Conservation (phyloP, 2,329 filamentous ascomycete genomes). For the Penicillium palitans region DNA sequence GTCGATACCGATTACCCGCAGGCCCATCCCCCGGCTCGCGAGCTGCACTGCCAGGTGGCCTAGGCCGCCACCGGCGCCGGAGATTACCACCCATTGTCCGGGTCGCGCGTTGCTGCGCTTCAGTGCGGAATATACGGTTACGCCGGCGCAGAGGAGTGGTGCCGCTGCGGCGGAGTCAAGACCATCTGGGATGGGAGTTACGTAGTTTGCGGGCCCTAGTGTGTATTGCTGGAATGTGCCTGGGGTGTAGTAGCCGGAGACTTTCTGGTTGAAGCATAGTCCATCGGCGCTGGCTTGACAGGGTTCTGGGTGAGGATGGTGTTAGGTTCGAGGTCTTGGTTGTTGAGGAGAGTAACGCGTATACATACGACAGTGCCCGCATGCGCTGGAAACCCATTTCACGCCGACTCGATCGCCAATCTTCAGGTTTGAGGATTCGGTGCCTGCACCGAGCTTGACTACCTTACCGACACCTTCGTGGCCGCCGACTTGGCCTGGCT, state of each 20-base stretch:
- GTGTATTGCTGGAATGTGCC: conserved; percentile 74
- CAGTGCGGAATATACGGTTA: conserved; percentile 67
- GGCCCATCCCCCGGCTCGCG: conserved; percentile 59
- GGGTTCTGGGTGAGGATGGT: conserved; percentile 33
- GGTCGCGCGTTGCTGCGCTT: conserved; percentile 60
- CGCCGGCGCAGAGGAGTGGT: conserved; percentile 67
- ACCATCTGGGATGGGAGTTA: conserved; percentile 66
- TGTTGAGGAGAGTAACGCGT: background rate
- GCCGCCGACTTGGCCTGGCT: conserved; percentile 63
- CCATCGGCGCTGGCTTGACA: conserved; percentile 59
- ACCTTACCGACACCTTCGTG: conserved; percentile 68
- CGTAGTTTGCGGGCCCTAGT: conserved; percentile 64
- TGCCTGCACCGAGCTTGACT: conserved; percentile 63
- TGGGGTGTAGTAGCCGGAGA: conserved; percentile 67
- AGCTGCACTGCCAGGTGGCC: conserved; percentile 66
- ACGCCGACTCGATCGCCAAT: conserved; percentile 67
- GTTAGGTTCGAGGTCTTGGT: background rate
- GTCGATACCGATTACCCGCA: conserved; percentile 67
- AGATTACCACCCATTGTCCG: conserved; percentile 62
- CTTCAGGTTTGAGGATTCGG: conserved; percentile 58
- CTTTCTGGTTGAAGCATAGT: conserved; percentile 56
- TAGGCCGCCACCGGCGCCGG: conserved; percentile 63
- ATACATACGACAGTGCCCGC: conserved; percentile 52
- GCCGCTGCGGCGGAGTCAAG: conserved; percentile 62
- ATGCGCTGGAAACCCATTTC: conserved; percentile 64